These are phyloP conservation scores for Aotearoamyces nothofagi DNA, from an alignment of 2,329 filamentous ascomycete genomes.

Conservation along the genomic window DNA sequence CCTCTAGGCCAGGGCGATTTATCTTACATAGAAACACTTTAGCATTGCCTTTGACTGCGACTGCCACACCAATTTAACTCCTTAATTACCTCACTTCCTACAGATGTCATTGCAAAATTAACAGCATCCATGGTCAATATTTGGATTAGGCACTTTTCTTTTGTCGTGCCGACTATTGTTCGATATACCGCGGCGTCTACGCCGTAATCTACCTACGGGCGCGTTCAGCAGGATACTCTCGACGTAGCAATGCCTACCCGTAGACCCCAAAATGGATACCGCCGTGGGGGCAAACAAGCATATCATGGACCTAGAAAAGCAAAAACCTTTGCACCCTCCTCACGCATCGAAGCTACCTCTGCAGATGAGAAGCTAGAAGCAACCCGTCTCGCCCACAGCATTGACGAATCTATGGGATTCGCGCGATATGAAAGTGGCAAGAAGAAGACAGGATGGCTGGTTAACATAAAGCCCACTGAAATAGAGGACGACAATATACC, in stretches of 20 bases:
- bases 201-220: conserved; percentile 3
- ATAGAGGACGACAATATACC: conserved; percentile 73
- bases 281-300: conserved; percentile 47
- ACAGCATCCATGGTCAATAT: too few relatives aligned
- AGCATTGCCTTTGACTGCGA: too few relatives aligned
- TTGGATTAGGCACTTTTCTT: too few relatives aligned
- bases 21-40: too few relatives aligned
- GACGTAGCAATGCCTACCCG: conserved; percentile 50
- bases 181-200: conserved; percentile 5
- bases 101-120: too few relatives aligned
- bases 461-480: conserved; percentile 83
- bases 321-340: conserved; percentile 66
- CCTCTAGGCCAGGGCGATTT: too few relatives aligned
- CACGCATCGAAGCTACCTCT: conserved; percentile 72
- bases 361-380: conserved; percentile 88
- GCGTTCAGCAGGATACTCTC: conserved; percentile 19
- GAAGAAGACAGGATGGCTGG: conserved; percentile 74
- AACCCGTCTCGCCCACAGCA: conserved; percentile 65
- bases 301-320: conserved; percentile 54
- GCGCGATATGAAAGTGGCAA: conserved; percentile 79
- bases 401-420: conserved; percentile 94
- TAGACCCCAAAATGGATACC: conserved; percentile 50
- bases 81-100: too few relatives aligned
- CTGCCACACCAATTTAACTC: too few relatives aligned
- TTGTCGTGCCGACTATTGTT: too few relatives aligned